Evolutionary conservation across 192 early-diverging fungal species (phyloP).

Genomic region (Kappamyces sp.): DNA sequence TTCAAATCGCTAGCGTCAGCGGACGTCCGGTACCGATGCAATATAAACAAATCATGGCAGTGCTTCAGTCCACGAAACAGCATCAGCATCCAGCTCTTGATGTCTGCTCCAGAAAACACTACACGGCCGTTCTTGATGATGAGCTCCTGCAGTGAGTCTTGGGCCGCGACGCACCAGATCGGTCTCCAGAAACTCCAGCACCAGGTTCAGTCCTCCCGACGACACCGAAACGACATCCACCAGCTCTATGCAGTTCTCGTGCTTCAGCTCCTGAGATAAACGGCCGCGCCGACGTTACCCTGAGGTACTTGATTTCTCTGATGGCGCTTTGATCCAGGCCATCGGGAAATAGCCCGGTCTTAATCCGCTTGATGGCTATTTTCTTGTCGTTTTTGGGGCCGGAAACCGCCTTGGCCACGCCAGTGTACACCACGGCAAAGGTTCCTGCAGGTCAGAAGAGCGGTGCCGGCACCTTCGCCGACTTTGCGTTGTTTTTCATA

Average conservation of each 20-base stretch:
- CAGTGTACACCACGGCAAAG: constrained; percentile 88
- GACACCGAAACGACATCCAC: constrained; percentile 91
- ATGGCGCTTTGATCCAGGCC: constrained; percentile 94
- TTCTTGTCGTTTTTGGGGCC: constrained; percentile 37
- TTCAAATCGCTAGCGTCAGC: constrained; percentile 58
- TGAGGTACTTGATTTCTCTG: constrained; percentile 83
- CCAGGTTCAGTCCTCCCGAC: constrained; percentile 76
- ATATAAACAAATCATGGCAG: constrained; percentile 81
- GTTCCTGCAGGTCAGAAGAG: constrained; percentile 31
- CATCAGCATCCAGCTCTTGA: constrained; percentile 99
- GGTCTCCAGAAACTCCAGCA: constrained; percentile 89
- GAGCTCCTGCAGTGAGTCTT: constrained; percentile 46
- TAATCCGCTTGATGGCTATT: constrained; percentile 98
- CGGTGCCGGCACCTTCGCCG: constrained; percentile 64
- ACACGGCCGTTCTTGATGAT: constrained; percentile 92
- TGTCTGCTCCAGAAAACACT: constrained; percentile 83
- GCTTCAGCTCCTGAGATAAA: constrained; percentile 69
- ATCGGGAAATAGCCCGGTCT: constrained; percentile 84
- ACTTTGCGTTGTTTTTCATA: constrained; percentile 86
- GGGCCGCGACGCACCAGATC: constrained; percentile 48
- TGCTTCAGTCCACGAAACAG: constrained; percentile 86
- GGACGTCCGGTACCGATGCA: constrained; percentile 47
- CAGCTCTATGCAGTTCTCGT: constrained; percentile 91
- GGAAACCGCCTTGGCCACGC: constrained; percentile 33
- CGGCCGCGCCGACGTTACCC: no score